Conservation (phyloP, 1,284 basidiomycete species). For the Gymnopus androsaceus region DNA sequence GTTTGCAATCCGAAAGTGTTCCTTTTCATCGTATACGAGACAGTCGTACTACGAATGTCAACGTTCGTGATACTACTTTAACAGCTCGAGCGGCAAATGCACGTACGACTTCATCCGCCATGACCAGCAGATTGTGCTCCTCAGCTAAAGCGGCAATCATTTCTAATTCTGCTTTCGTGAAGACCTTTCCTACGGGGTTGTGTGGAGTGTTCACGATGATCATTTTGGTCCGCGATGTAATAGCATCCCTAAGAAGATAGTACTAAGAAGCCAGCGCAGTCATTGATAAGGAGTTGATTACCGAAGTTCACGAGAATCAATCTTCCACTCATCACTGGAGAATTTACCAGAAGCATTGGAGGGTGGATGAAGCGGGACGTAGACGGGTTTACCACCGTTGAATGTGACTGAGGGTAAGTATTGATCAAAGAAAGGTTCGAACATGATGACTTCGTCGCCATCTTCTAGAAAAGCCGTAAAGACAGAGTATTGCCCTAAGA, state of each 20-base stretch:
- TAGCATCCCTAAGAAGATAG: constrained; percentile 56
- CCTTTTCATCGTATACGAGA: constrained; percentile 84
- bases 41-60: constrained; percentile 83
- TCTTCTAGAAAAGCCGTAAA: constrained; percentile 86
- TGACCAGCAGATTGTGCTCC: constrained; percentile 92
- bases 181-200: constrained; percentile 96
- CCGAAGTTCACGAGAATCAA: constrained; percentile 86
- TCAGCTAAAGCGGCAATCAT: constrained; percentile 87
- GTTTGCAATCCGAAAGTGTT: constrained; percentile 90
- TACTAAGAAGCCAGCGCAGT: not conserved
- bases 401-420: constrained; percentile 91
- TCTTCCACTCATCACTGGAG: constrained; percentile 81
- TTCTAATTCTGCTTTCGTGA: constrained; percentile 80
- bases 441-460: constrained; percentile 97
- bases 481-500: constrained; percentile 84
- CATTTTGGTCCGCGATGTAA: constrained; percentile 87
- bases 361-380: constrained; percentile 92
- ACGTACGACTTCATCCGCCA: constrained; percentile 94
- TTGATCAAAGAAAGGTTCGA: constrained; percentile 98
- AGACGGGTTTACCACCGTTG: constrained; percentile 91
- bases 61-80: not conserved
- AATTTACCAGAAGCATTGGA: constrained; percentile 51
- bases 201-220: constrained; percentile 95
- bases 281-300: constrained; percentile 30
- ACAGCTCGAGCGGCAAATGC: not conserved